Evolutionary conservation across 1,284 basidiomycete genomes (phyloP), one percentile per base, ranked within the genome.

Genomic region (Pascua sp.): DNA sequence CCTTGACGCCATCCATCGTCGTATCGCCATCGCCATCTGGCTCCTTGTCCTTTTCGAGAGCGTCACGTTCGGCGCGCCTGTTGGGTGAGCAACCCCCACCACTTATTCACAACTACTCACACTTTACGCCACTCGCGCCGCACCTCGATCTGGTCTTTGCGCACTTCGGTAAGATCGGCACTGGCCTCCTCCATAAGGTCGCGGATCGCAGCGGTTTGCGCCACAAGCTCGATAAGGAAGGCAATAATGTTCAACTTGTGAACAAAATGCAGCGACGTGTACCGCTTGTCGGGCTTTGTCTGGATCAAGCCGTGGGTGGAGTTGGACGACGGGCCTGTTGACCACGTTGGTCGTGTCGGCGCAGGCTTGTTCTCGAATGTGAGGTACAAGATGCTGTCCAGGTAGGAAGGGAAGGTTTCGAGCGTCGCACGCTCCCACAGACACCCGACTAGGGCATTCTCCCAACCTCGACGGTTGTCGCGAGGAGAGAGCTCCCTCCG

Each of bases 61-160:
- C 71, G 18, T 71, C 71, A 32, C 62, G 66, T 51, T 75, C 78
- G 49, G 77, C 78, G 49, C 81, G 70, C 18, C 72, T 75, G 55
- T 4, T 32, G 3, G 36, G 47, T 55, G 37, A 58, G 53, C 41
- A 16, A 18, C 24, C 9, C 9, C 15, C 2, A 17, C 24, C 17
- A 16, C 18, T 43, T 32, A 32, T 32, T 32, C 24, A 32, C 24
- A 32, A 32, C 43, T 37, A 84, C 90, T 79, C 73, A 92, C 90
- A 87, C 82, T 70, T 88, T 85, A 76, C 91, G 93, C 78, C 88
- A 88, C 65, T 87, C 82, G 60, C 94, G 82, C 75, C 93, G 94
- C 52, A 94, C 85, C 65, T 98, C 95, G 41, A 95, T 90, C 75
- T 94, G 91, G 75, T 95, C 91, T 79, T 98, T 98, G 63, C 95